These are phyloP conservation scores for Eremomyces bilateralis DNA, from an alignment of 495 filamentous ascomycete species.

Conservation along the genomic window DNA sequence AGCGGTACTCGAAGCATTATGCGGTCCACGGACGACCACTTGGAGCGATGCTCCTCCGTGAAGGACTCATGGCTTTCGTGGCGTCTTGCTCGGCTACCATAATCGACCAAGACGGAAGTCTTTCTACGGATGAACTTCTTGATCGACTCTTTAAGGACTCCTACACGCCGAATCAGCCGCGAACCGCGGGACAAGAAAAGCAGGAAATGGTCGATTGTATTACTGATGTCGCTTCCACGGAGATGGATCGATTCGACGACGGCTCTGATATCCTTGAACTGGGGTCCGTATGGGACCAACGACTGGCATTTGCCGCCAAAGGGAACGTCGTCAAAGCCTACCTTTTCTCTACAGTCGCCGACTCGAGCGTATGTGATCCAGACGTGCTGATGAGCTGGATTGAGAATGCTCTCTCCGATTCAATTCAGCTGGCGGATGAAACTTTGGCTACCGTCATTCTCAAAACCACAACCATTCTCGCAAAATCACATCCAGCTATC, in stretches of 20 bases:
- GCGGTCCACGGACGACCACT: conserved; percentile 55
- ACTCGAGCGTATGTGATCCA: conserved; percentile 56
- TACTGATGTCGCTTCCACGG: conserved; percentile 51
- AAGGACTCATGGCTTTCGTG: conserved; percentile 65
- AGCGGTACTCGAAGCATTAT: conserved; percentile 60
- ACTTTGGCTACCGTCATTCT: conserved; percentile 53
- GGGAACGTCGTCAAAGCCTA: conserved; percentile 60
- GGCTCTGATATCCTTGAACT: conserved; percentile 73
- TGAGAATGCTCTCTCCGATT: conserved; percentile 51
- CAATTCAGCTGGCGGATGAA: conserved; percentile 58
- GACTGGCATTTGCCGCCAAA: conserved; percentile 67
- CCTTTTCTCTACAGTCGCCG: conserved; percentile 58
- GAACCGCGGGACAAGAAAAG: too few relatives aligned
- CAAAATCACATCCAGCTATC: conserved; percentile 44
- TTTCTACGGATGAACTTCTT: too few relatives aligned
- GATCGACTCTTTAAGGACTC: too few relatives aligned
- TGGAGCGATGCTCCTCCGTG: conserved; percentile 79
- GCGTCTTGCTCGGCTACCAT: too few relatives aligned
- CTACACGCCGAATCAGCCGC: too few relatives aligned
- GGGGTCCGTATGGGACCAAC: conserved; percentile 69
- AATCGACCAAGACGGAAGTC: too few relatives aligned
- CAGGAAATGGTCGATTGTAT: conserved; percentile 39
- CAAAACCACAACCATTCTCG: conserved; percentile 61
- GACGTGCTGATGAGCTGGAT: conserved; percentile 77
- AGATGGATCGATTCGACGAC: conserved; percentile 71